Base-by-base conservation (phyloP, 148 eudicot species). In the Simmondsia chinensis region DNA sequence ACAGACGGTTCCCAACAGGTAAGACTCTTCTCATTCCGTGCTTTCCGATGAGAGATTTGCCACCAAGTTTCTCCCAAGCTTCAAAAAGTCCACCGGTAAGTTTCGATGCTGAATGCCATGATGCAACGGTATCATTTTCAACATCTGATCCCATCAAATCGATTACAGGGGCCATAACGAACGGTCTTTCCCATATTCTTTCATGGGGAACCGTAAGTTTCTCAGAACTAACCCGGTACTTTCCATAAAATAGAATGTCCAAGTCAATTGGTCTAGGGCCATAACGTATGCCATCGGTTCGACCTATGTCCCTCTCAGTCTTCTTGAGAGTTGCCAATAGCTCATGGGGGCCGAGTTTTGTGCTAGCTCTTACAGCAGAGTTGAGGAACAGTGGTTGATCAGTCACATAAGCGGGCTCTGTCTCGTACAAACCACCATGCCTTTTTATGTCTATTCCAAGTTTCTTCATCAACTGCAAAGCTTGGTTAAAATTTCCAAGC, bases 111-210 rank as follows among this genome's bases (percentile, higher is more conserved):
- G 67, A 62, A 61, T 86, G 86, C 96, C 96, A 86, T 1, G 71
- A 49, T 16, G 68, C 68, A 63, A 69, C 60, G 7, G 65, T 64
- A 50, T 89, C 88, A 53, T 52, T 68, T n/a, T 81, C 87, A 18
- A 66, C 33, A 31, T 60, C 65, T 7, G 69, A 62, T 18, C 93
- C 97, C 8, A 89, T 36, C 20, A 84, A 49, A 58, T 89, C 97
- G 33, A 85, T 42, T 25, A 89, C 50, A 8, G 97, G 97, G 34
- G 93, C 93, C 85, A 89, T 57, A 31, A 85, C 97, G 65, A 89
- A 89, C 23, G 93, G 85, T 47, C 97, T 89, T 62, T 85, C 95
- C 82, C 87, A 85, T 38, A 89, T 82, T 70, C 88, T 72, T 62
- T 84, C 94, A 55, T 89, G 97, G 20, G 97, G 97, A 45, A 89